Evolutionary conservation across 345 rosid genomes (phyloP).

Genomic region (Anacardium occidentale): DNA sequence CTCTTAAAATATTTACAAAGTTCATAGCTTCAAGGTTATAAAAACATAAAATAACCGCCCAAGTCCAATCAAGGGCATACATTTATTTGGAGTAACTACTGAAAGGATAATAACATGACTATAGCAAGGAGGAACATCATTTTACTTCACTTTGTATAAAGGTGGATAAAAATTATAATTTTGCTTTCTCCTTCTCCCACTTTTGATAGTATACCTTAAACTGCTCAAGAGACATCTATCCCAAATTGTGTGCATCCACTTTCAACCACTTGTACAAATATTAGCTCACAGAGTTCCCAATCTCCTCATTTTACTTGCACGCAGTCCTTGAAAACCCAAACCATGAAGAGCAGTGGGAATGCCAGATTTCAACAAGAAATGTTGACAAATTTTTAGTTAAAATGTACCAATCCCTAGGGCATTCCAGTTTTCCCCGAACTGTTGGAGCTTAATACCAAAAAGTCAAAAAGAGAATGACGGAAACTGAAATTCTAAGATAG

Average conservation of each 20-base stretch:
- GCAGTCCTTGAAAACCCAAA: background rate
- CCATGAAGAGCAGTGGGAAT: background rate
- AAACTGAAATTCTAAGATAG: too few relatives aligned
- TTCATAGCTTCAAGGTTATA: constrained; percentile 6
- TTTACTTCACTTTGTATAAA: background rate
- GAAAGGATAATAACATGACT: background rate
- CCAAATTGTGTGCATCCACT: background rate
- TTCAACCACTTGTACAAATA: background rate
- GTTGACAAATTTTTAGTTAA: too few relatives aligned
- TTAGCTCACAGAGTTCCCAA: background rate
- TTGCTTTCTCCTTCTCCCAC: background rate
- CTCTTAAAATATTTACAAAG: background rate
- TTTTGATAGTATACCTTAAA: too few relatives aligned
- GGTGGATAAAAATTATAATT: background rate
- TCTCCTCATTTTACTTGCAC: background rate
- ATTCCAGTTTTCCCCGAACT: too few relatives aligned
- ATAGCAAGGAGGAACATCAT: background rate
- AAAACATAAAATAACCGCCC: background rate
- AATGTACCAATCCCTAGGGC: too few relatives aligned
- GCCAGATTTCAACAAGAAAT: too few relatives aligned
- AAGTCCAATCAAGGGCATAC: background rate
- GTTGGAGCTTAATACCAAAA: too few relatives aligned
- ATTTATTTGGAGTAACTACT: background rate
- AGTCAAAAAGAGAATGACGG: too few relatives aligned
- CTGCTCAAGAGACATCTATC: background rate